Conservation (phyloP, 2,329 filamentous ascomycete genomes). For the Microdochium trichocladiopsis region DNA sequence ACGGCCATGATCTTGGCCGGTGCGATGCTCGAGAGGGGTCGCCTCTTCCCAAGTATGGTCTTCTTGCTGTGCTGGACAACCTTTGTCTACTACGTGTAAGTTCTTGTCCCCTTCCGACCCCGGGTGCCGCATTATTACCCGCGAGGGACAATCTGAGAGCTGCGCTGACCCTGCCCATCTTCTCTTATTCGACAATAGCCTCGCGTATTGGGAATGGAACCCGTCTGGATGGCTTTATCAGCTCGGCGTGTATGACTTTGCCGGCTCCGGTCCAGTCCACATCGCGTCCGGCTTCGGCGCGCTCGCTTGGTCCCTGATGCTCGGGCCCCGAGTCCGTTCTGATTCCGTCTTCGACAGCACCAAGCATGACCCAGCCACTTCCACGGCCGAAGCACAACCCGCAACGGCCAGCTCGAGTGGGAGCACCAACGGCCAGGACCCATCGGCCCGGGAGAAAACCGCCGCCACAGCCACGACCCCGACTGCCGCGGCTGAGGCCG, state of each 20-base stretch:
- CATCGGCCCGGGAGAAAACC: too few relatives aligned
- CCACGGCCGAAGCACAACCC: too few relatives aligned
- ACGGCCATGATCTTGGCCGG: slow-evolving; percentile 32
- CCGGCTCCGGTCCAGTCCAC: slow-evolving; percentile 57
- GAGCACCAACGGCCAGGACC: too few relatives aligned
- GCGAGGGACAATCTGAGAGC: too few relatives aligned
- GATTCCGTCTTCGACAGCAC: neutral
- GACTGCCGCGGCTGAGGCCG: too few relatives aligned
- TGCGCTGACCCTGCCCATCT: too few relatives aligned
- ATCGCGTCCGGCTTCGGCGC: slow-evolving; percentile 57
- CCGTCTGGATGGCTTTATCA: slow-evolving; percentile 58
- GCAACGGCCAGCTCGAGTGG: too few relatives aligned
- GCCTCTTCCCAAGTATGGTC: slow-evolving; percentile 43
- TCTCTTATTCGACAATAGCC: slow-evolving; percentile 17
- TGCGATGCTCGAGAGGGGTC: slow-evolving; percentile 27
- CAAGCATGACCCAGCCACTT: too few relatives aligned
- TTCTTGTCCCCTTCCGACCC: neutral
- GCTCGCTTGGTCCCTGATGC: slow-evolving; percentile 55
- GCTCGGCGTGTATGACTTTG: slow-evolving; percentile 52
- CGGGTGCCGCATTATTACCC: too few relatives aligned
- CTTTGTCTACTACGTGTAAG: slow-evolving; percentile 48
- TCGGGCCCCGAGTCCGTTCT: slow-evolving; percentile 41
- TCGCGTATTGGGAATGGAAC: slow-evolving; percentile 64
- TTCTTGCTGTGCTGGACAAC: slow-evolving; percentile 60
- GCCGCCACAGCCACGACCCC: too few relatives aligned